Evolutionary conservation across 164 flowering plant genomes (phyloP), one percentile per base, ranked within the genome.

Genomic region (Platanus orientalis): DNA sequence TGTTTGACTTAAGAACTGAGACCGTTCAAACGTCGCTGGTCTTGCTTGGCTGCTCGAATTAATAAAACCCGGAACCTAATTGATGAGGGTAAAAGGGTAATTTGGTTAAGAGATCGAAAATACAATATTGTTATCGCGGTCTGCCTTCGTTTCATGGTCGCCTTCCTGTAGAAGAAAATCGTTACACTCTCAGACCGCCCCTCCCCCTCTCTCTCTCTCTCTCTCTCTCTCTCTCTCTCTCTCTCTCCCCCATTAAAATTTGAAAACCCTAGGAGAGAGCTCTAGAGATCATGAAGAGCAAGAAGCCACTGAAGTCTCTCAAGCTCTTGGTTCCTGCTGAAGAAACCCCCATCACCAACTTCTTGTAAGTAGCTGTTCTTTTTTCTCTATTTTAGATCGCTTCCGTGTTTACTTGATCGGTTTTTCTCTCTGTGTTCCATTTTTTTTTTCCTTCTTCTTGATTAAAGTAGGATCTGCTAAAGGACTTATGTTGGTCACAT

Each of bases 291-390:
- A 93, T 87, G 94, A 90, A 81, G 94, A 76, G 65, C 74, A 89
- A 75, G 87, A 86, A 75, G 70, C 89, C 95, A 32, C 59, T 87
- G 76, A 83, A 80, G 88, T 86, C 84, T 61, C 90, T 94, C 64
- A 89, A 94, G 85, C 97, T 94, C 73, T 75, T 90, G 1, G 96
- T 95, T 56, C 99, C 99, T 39, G 87, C 84, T 75, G 87, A 95
- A 75, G 85, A 92, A 75, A 75, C 87, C 25, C 76, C 93, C 9
- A 81, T 95, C 67, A 63, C 87, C 60, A 84, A 75, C 66, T 95
- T 95, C 84, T 48, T 95, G 99, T 95, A 69, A 76, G 77, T 58
- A 36, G 26, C 19, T 65, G 44, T 34, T 27, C 52, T 53, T 40
- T 5, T 24, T 10, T 17, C 23, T 64, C 20, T 14, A 10, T 16